Evolutionary conservation across 2,329 filamentous ascomycete genomes (phyloP).

Genomic region (Thermochaetoides dissita): DNA sequence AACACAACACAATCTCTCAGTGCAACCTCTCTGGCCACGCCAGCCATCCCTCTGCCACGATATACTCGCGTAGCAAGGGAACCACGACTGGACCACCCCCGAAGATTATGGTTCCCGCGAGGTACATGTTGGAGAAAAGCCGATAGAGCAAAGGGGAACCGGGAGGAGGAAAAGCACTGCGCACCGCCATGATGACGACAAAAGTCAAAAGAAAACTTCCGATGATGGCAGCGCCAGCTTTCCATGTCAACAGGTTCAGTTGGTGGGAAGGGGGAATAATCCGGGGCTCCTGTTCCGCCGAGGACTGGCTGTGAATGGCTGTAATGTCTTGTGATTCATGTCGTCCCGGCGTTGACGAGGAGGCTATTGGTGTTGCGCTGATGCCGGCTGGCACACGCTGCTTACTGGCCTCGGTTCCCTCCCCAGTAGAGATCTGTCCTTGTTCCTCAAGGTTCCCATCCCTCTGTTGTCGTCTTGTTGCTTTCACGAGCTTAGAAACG

Average conservation of each 20-base stretch:
- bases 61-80: conserved; percentile 44
- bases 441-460: not conserved
- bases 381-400: not conserved
- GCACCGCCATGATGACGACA: conserved; percentile 37
- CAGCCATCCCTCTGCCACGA: conserved; percentile 57
- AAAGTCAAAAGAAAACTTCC: conserved; percentile 41
- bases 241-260: conserved; percentile 32
- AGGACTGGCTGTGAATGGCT: not conserved
- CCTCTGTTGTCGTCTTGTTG: not conserved
- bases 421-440: not conserved
- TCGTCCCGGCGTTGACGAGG: not conserved
- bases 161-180: conserved; percentile 25
- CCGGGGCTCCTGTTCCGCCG: conserved; percentile 16
- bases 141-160: conserved; percentile 34
- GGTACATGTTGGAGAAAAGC: conserved; percentile 59
- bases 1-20: no score
- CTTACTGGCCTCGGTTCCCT: not conserved
- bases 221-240: conserved; percentile 28
- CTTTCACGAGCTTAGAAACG: conserved; percentile 4
- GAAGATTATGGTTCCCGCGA: conserved; percentile 57
- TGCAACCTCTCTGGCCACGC: no score
- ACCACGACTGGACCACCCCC: conserved; percentile 53
- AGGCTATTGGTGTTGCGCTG: not conserved
- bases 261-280: conserved; percentile 21
- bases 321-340: not conserved